phyloP scores from a whole-genome alignment of 2,329 filamentous ascomycete species.

The Colletotrichum sp. region DNA sequence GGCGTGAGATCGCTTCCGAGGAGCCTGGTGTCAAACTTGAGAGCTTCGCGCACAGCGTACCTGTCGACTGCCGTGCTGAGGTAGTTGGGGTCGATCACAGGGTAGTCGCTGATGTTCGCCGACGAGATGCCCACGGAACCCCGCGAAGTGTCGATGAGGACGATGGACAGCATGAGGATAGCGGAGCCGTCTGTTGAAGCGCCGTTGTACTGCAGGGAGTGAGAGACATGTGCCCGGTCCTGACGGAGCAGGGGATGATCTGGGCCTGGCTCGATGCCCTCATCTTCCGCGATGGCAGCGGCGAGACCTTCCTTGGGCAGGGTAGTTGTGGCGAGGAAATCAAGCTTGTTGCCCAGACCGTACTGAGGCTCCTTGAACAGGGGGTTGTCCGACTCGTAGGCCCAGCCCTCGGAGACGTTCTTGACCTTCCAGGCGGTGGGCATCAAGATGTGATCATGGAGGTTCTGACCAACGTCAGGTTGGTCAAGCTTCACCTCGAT shows the following conservation, averaged over 20 bases:
- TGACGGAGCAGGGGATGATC: conserved; percentile 35
- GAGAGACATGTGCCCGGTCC: conserved; percentile 1
- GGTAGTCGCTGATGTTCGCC: conserved; percentile 21
- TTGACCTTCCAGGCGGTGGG: conserved; percentile 33
- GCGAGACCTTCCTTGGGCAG: conserved; percentile 32
- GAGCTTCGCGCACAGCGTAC: conserved; percentile 29
- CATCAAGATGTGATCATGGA: conserved; percentile 54
- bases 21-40: conserved; percentile 28
- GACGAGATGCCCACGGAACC: conserved; percentile 30
- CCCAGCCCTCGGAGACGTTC: conserved; percentile 35
- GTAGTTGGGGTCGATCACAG: conserved; percentile 35
- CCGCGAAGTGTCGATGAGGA: conserved; percentile 29
- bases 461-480: conserved; percentile 54
- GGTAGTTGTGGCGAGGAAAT: conserved; percentile 38
- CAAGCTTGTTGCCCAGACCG: conserved; percentile 36
- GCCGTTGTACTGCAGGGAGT: neutral
- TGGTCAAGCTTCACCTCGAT: conserved; percentile 47
- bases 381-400: conserved; percentile 32
- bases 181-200: conserved; percentile 2
- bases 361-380: conserved; percentile 40
- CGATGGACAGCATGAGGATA: conserved; percentile 24
- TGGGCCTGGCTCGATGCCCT: conserved; percentile 25
- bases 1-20: conserved; percentile 22
- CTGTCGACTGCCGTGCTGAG: conserved; percentile 32
- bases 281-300: conserved; percentile 37